These are phyloP conservation scores for Paraurostyla sp. DNA, from an alignment of 73 alveolate species.

Conservation along the genomic window DNA sequence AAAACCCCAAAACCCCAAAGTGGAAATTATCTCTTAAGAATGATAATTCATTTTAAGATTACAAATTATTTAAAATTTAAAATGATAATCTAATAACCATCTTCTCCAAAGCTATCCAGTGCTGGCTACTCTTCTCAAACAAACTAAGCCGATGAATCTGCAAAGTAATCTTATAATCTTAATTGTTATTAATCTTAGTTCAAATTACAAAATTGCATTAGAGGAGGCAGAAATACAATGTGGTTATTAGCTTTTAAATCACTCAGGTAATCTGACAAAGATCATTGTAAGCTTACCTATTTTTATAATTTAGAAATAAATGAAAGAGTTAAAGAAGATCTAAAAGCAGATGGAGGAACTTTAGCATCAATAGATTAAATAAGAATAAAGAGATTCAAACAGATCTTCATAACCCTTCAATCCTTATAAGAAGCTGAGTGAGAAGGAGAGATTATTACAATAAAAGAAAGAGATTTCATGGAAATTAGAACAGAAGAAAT, in stretches of 20 bases:
- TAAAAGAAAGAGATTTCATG: neutral
- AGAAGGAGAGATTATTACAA: slow-evolving; percentile 15
- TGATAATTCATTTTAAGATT: too few species aligned
- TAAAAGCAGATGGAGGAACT: neutral
- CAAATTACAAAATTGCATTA: neutral
- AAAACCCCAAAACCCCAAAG: too few species aligned
- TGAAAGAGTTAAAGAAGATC: slow-evolving; percentile 32
- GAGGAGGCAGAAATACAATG: slow-evolving; percentile 52
- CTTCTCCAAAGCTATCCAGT: too few species aligned
- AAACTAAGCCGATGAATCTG: too few species aligned
- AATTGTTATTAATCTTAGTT: neutral
- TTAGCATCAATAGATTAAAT: neutral
- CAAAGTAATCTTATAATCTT: too few species aligned
- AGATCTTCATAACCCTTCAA: neutral
- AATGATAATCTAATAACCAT: too few species aligned
- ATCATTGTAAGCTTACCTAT: neutral
- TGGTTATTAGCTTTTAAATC: slow-evolving; percentile 10
- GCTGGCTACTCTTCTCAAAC: too few species aligned
- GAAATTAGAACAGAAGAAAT: slow-evolving; percentile 36
- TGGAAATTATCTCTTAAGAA: too few species aligned
- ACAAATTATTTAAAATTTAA: too few species aligned
- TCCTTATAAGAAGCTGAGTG: neutral
- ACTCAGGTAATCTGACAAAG: slow-evolving; percentile 44
- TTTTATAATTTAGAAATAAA: slow-evolving; percentile 2
- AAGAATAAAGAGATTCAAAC: neutral